Evolutionary conservation across 257 asterid genomes (phyloP), one percentile per base, ranked within the genome.

Genomic region (Capsicum chinense): DNA sequence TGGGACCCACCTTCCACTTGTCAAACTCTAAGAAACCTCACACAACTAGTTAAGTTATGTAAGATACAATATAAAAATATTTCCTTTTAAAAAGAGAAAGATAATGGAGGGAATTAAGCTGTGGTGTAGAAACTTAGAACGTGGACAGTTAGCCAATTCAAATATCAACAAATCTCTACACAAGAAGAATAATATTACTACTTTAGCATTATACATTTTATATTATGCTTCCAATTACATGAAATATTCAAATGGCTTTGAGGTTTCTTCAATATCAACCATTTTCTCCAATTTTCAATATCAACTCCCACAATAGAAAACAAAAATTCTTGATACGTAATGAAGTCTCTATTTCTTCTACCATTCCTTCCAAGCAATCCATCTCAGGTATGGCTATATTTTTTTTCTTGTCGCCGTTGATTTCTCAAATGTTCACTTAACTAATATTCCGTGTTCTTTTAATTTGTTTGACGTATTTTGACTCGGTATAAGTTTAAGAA

Each of bases 191-290:
- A 80, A 0, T 21, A n/a, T 3, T 19, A 5, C 4, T 39, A 4
- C 44, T 39, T 39, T 39, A 39, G 5, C 2, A 0, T 48, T 12
- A 2, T 62, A 35, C 44, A 50, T 12, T 73, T 6, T 44, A 26
- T 3, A 11, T 79, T 26, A 2, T 79, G 54, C 11, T 79, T 56
- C 56, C 0, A 12, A 80, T 80, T 80, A 12, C 16, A 35, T 35
- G 17, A n/a, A 79, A 15, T 17, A 71, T 7, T 83, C 80, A 67
- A 44, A 83, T 83, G 85, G 85, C 85, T 19, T 83, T 83, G 58
- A 59, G 60, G 44, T 57, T 67, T 57, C 50, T 2, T 39, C 78
- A 13, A 9, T 54, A 52, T 60, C 83, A 58, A 11, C 64, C 0
- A 5, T 35, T 83, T 26, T 73, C 67, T 67, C 85, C 79, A 0